Percentiles rank a stretch among this genome's conserved stretches.
Evolutionary conservation across 2,329 filamentous ascomycete species (phyloP).

Genomic region (Aspergillus sp.): DNA sequence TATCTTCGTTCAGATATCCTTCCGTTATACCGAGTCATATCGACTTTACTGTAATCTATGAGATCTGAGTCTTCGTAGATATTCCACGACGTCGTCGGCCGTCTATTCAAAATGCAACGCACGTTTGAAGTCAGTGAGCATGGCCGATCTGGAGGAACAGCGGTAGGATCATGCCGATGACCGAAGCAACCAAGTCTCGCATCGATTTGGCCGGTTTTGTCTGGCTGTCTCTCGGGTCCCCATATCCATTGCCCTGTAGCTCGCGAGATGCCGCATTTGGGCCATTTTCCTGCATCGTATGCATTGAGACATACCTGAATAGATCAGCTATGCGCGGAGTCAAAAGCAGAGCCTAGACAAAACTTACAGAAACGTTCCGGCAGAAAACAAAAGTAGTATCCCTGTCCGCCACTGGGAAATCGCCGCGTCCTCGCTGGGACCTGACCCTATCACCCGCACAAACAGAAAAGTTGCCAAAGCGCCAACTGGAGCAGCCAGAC

Average conservation of each 20-base stretch:
- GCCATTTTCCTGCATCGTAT: slow-evolving; percentile 79
- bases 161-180: slow-evolving; percentile 40
- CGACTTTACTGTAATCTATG: background rate
- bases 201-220: slow-evolving; percentile 32
- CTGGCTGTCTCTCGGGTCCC: slow-evolving; percentile 28
- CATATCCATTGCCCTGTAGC: slow-evolving; percentile 32
- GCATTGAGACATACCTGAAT: slow-evolving; percentile 87
- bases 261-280: slow-evolving; percentile 23
- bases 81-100: too few species aligned
- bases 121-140: slow-evolving; percentile 27
- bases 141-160: slow-evolving; percentile 40
- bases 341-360: background rate
- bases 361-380: slow-evolving; percentile 85
- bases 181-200: slow-evolving; percentile 37
- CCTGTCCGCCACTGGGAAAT: slow-evolving; percentile 79
- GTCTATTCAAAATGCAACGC: slow-evolving; percentile 1
- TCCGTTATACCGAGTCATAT: background rate
- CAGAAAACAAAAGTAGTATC: slow-evolving; percentile 87
- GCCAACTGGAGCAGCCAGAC: slow-evolving; percentile 77
- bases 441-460: slow-evolving; percentile 58
- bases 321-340: slow-evolving; percentile 8
- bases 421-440: slow-evolving; percentile 43
- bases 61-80: background rate
- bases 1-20: background rate
- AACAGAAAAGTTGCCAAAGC: slow-evolving; percentile 75